Conservation (phyloP, 2,329 filamentous ascomycete species). For the Daldinia sp. region DNA sequence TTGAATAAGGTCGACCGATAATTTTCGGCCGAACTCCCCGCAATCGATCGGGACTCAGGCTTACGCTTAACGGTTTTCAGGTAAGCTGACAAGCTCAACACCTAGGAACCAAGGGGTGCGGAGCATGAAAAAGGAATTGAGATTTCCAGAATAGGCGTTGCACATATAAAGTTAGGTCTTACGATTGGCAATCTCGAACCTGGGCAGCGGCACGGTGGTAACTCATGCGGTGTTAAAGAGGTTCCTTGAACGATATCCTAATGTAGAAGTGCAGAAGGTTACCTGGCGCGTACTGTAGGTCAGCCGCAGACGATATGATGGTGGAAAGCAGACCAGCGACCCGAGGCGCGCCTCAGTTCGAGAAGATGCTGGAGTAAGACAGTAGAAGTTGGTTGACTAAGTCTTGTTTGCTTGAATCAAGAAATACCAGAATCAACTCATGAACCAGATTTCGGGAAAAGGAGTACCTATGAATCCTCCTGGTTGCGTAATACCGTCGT, state of each 20-base stretch:
- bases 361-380: not conserved
- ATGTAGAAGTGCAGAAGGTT: not conserved
- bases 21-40: not conserved
- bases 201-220: not conserved
- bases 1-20: not conserved
- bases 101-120: not conserved
- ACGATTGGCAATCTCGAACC: not conserved
- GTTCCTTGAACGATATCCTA: not conserved
- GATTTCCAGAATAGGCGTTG: not conserved
- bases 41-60: not conserved
- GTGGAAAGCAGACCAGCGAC: not conserved
- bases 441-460: too few relatives aligned
- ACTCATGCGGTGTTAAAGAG: not conserved
- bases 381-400: too few relatives aligned
- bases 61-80: not conserved
- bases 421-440: too few relatives aligned
- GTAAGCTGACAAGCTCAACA: not conserved
- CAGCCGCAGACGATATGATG: not conserved
- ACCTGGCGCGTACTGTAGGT: not conserved
- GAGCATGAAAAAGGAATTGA: not conserved
- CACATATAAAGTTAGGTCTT: not conserved
- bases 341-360: not conserved
- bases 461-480: not conserved
- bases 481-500: too few relatives aligned
- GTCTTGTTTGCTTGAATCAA: not conserved